Conservation (phyloP, 305 asterid genomes). For the Caryopteris hybrid region DNA sequence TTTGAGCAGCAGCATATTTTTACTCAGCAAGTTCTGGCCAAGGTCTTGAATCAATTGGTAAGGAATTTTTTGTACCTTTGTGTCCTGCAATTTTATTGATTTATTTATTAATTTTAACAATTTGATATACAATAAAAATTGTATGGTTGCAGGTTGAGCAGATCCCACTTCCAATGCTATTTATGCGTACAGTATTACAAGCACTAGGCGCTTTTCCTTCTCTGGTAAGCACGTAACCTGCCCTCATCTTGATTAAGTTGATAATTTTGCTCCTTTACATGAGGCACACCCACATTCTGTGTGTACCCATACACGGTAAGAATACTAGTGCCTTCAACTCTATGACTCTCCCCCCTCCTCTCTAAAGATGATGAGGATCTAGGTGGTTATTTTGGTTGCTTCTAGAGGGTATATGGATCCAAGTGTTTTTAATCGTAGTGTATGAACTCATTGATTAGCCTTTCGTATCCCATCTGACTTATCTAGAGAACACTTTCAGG, state of each 20-base stretch:
- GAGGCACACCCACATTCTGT: neutral
- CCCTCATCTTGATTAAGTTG: constrained; percentile 11
- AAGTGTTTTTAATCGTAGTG: neutral
- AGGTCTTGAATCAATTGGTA: constrained; percentile 97
- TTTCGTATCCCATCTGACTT: constrained; percentile 8
- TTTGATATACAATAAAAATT: constrained; percentile 15
- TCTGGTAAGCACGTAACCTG: constrained; percentile 49
- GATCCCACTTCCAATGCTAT: constrained; percentile 89
- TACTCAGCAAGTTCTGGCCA: constrained; percentile 93
- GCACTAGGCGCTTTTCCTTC: constrained; percentile 95
- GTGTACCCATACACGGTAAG: neutral
- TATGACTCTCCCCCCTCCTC: neutral
- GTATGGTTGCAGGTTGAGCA: constrained; percentile 80
- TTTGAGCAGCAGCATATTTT: constrained; percentile 84
- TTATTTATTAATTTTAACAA: neutral
- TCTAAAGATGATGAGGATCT: neutral
- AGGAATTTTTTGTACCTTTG: constrained; percentile 17
- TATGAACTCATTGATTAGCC: constrained; percentile 10
- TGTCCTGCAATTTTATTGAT: neutral
- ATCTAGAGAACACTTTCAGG: constrained; percentile 40
- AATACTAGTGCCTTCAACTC: neutral
- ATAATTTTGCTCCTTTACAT: constrained; percentile 11
- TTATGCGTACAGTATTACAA: constrained; percentile 98
- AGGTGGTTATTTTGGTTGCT: neutral
- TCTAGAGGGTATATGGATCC: neutral